A percentile compares a stretch with the other conserved stretches of the same genome.
These are phyloP conservation scores for Cladosporium halotolerans DNA, from an alignment of 2,329 filamentous ascomycete species.

Conservation along the genomic window DNA sequence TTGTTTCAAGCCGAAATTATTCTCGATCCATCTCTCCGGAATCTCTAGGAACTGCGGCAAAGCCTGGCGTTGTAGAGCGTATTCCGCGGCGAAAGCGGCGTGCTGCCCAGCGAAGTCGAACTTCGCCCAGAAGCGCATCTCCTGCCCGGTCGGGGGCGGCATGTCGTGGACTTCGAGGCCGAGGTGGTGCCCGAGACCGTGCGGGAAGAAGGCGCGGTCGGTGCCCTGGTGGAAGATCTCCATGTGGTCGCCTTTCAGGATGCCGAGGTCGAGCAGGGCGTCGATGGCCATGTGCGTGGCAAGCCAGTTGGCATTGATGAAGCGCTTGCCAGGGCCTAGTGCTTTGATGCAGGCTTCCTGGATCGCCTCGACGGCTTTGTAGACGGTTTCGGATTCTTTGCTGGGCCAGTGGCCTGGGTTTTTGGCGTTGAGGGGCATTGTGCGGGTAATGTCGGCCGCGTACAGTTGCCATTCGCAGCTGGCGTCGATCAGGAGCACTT, in stretches of 20 bases:
- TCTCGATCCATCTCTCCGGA: background rate
- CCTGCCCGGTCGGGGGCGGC: slow-evolving; percentile 26
- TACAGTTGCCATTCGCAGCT: slow-evolving; percentile 82
- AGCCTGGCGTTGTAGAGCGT: background rate
- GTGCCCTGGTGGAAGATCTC: slow-evolving; percentile 39
- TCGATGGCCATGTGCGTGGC: slow-evolving; percentile 78
- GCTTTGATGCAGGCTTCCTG: slow-evolving; percentile 68
- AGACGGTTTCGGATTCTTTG: slow-evolving; percentile 63
- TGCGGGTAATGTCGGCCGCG: slow-evolving; percentile 83
- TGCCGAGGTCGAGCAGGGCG: slow-evolving; percentile 67
- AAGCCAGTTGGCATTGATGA: slow-evolving; percentile 70
- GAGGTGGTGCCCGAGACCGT: slow-evolving; percentile 46
- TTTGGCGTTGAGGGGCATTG: slow-evolving; percentile 61
- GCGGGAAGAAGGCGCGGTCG: slow-evolving; percentile 43
- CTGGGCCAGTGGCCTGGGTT: slow-evolving; percentile 56
- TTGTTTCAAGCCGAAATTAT: slow-evolving; percentile 4
- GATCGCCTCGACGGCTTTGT: slow-evolving; percentile 76
- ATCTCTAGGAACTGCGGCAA: background rate
- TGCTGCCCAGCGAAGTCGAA: background rate
- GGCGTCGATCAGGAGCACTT: slow-evolving; percentile 78
- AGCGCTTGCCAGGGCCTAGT: slow-evolving; percentile 68
- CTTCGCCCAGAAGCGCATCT: no score
- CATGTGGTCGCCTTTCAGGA: slow-evolving; percentile 57
- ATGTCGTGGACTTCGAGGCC: slow-evolving; percentile 47
- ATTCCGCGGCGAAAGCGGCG: background rate